Evolutionary conservation across 257 asterid species (phyloP), one percentile per base, ranked within the genome.

Genomic region (Fraxinus quadrangulata): DNA sequence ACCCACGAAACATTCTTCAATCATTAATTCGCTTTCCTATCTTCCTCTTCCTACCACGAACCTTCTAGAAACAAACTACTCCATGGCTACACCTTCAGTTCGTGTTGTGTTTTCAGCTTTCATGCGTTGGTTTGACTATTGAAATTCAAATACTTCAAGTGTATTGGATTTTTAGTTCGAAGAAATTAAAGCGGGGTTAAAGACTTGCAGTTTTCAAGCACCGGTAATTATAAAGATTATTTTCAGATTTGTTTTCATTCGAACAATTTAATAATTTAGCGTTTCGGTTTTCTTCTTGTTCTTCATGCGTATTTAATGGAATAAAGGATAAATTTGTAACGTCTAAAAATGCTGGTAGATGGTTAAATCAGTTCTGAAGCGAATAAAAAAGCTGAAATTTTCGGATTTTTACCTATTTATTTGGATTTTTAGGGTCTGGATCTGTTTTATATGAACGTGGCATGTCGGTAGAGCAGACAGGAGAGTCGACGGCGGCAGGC

Each of bases 31-130:
- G 17, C 5, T 28, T 39, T 56, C 31, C 34, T 65, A 23, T 6
- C 12, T 34, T 26, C 33, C 72, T 78, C 76, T 30, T 67, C 71
- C 23, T 71, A 31, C 19, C 66, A 74, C 40, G 85, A 83, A 78
- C 81, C n/a, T 85, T 85, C 89, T 83, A 80, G 89, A 85, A 82
- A 82, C 26, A 78, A 70, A 70, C 66, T 11, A 12, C 49, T 42
- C 33, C 47, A 12, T 12, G 49, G 49, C 71, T 68, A 16, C 69
- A 47, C 12, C 77, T 71, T 42, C 54, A 21, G 83, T 68, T 5
- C 23, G 70, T 31, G 72, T 54, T 39, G 21, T 42, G 33, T 59
- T 8, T 59, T n/a, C 34, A 63, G 69, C 69, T 63, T 23, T 63
- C 65, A 63, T 23, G 33, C 69, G 33, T 24, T 10, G 34, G 31